Base-by-base conservation (phyloP, 371 early-diverging fungal species). In the Apophysomyces trapeziformis region DNA sequence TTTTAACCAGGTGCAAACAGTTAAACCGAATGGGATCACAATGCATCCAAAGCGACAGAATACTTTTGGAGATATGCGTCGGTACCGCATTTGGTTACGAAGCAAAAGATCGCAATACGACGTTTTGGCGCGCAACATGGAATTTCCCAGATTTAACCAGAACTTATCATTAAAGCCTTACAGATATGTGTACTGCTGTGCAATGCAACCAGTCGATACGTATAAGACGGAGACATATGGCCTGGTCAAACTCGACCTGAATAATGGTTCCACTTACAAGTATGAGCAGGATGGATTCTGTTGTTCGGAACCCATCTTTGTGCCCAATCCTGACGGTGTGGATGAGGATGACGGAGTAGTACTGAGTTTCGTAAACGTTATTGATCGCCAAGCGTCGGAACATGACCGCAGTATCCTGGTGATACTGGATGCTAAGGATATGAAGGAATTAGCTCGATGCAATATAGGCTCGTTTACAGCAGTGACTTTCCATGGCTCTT, bases 291-390 rank as follows among this genome's bases (percentile, higher is more conserved):
- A 75, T 13, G 81, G 84, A 0, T 83, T 77, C 37, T 69, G 72
- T 7, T 87, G 87, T 16, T 82, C 85, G 13, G 88, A 89, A 44
- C 89, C 90, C 0, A 80, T 90, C n/a, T 89, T 90, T 77, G 85
- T 88, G 8, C 80, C 83, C 2, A 70, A 73, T 0, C 88, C 89
- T 1, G 64, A 58, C 5, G 76, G 64, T 2, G 66, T 38, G 0
- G 69, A 73, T 7, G 89, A 90, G 67, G 90, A 89, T 56, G 89
- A 90, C 64, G 89, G 89, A 46, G 86, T 87, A 7, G 41, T 90
- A 35, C 58, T 89, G 35, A 79, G 77, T 16, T 68, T 88, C n/a
- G 84, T 82, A 1, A 80, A 76, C 56, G 38, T 67, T 18, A 11
- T 70, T 16, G 64, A 66, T 37, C 18, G 65, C 76, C 63, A 73